phyloP scores from a whole-genome alignment of 176 grass and related monocot genomes.

The Puya raimondii region DNA sequence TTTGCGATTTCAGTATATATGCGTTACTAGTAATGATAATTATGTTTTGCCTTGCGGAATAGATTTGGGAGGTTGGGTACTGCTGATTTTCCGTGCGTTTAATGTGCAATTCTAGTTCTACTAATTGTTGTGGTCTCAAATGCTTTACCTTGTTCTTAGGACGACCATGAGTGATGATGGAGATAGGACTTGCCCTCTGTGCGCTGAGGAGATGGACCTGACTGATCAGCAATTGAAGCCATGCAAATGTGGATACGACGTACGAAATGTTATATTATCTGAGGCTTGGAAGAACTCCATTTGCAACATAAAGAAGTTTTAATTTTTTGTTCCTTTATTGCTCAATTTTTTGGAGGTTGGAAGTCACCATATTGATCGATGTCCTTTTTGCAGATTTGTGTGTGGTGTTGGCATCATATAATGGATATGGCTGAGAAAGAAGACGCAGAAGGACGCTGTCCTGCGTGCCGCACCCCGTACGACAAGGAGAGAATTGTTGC shows the following conservation, averaged over 20 bases:
- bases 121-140: conserved; percentile 1
- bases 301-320: background rate
- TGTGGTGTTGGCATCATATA: conserved; percentile 99
- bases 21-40: too few relatives aligned
- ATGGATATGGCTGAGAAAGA: conserved; percentile 97
- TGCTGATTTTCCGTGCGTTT: background rate
- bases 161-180: conserved; percentile 88
- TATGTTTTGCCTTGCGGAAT: too few relatives aligned
- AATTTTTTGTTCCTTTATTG: background rate
- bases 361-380: background rate
- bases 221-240: conserved; percentile 94
- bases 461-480: conserved; percentile 69
- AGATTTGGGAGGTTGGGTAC: background rate
- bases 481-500: conserved; percentile 95
- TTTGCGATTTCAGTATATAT: background rate
- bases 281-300: background rate
- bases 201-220: conserved; percentile 95
- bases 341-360: background rate
- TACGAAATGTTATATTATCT: conserved; percentile 9
- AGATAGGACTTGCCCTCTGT: conserved; percentile 92
- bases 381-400: conserved; percentile 54
- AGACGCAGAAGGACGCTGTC: conserved; percentile 81
- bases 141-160: conserved; percentile 25
- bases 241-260: conserved; percentile 97
- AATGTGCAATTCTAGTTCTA: conserved; percentile 7